Evolutionary conservation across 2,329 filamentous ascomycete genomes (phyloP), one percentile per base, ranked within the genome.

Genomic region (Colletotrichum chrysophilum): DNA sequence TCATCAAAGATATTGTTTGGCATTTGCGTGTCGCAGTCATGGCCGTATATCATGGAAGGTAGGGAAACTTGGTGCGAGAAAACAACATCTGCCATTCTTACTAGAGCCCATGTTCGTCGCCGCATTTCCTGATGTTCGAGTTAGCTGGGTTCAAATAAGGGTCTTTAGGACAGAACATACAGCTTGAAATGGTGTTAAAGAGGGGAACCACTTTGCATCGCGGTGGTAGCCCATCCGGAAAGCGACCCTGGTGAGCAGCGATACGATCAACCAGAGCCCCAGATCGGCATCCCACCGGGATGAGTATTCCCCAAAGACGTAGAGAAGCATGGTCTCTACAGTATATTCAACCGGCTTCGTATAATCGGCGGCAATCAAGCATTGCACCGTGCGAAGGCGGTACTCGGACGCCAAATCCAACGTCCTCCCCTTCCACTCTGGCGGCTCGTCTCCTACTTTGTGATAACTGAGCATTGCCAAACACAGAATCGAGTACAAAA

Each of bases 1-100:
- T 96, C 94, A 79, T 97, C 95, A 81, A 94, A 95, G 18, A 96
- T 89, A 80, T 96, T 97, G 72, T 92, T 91, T 1, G 95, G 95
- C 7, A 95, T 85, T 79, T 93, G 89, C 0, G 94, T 93, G 80
- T 97, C 95, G 71, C 92, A 95, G 80, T 96, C 93, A 64, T 93
- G 89, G 14, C 93, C 90, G 77, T 94, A 91, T 30, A 96, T 93
- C 89, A 96, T 95, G 76, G 86, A 90, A 6, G 91, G 90, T 24
- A 92, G 81, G n/a, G 89, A 91, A 4, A 92, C 88, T 80, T 95
- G 94, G 76, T 95, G 94, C 1, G 95, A 96, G 80, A 96, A 95
- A 71, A 96, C 88, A 13, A 95, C 88, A 81, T 97, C 95, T 32
- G 91, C 89, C 85, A 94, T 93, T 70, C 94, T 90, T 52, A 97